Base-by-base conservation (phyloP, 2,329 filamentous ascomycete genomes). In the Claviceps pazoutovae region DNA sequence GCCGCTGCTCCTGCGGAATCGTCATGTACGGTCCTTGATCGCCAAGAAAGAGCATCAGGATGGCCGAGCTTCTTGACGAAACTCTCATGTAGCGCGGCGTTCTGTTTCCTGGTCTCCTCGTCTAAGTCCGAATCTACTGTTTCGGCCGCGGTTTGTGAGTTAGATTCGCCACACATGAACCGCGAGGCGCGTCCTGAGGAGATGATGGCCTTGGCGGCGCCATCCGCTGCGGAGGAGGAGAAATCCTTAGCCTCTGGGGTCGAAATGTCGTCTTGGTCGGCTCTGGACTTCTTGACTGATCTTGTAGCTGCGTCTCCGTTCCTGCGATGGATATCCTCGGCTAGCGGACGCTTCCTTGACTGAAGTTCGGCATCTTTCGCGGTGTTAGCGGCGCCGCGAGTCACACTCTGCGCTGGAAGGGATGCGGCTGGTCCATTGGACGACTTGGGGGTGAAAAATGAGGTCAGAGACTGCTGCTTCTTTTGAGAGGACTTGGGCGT, bases 21-120 rank as follows among this genome's bases (percentile, higher is more conserved):
- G 44, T 82, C 80, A 37, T 78, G 75, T 9, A 72, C 71, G 23
- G 73, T 69, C 58, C 81, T 79, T 14, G 78, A 73, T 54, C 83
- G 74, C 60, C 80, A 80, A 50, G 85, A 74, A 57, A 95, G 74
- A 62, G 88, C 91, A 62, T 95, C 89, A 1, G 89, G 84, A 44
- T 86, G 81, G 1, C 91, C 90, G 2, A 98, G 78, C 65, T 91
- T 95, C 73, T 86, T 87, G 36, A 97, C 84, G 61, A 97, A 98
- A 59, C 82, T 85, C 55, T 78, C 74, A 63, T 96, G 93, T 23
- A 96, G 70, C 48, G 80, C 81, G 53, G 85, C 79, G 61, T 84
- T 89, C 53, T 74, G 73, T 56, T 71, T 77, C 57, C 70, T 70
- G 23, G 62, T 75, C 1, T 72, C 72, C 3, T 78, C 78, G 6